Base-by-base conservation (phyloP, 768 basidiomycete species). In the Pilatotrama ljubarskyi region DNA sequence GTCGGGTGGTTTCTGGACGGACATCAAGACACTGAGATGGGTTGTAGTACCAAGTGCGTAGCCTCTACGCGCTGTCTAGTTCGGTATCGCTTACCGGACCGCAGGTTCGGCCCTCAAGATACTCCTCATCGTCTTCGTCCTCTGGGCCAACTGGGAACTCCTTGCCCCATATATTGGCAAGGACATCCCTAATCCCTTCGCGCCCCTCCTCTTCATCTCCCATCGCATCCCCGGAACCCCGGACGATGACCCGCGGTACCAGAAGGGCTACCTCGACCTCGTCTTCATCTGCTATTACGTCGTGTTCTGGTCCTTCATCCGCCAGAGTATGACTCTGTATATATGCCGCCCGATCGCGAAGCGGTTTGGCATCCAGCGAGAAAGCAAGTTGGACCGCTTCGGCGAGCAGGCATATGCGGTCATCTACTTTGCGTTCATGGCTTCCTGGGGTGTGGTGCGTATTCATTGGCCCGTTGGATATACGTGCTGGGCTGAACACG, bases 331-430 rank as follows among this genome's bases (percentile, higher is more conserved):
- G 71, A 84, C 87, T 17, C 64, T 90, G 68, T 83, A 82, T 55
- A 36, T 93, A 11, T 84, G 86, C 43, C 76, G 77, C 22, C 91
- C 90, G 1, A 64, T 94, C 37, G 95, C 89, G 0, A 80, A 77
- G 35, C 78, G 80, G 59, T 85, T 88, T 55, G 90, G 94, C 2
- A 82, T 99, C 49, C 82, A 77, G 68, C 84, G 80, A 62, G 72
- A 75, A 58, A 70, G 70, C 22, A 97, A 95, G 72, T 72, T 94
- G 14, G 84, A 87, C 55, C 79, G 96, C 36, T 98, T 98, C 68
- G 91, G 86, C 18, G 96, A 99, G 75, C 96, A 96, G 70, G 86
- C 84, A 0, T 97, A 99, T 72, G 91, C 94, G 0, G 51, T 91
- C 44, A 63, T 91, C 14, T 99, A 98, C 73, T 95, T 93, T 66